Base-by-base conservation (phyloP, 768 basidiomycete genomes). In the Mycena metata region DNA sequence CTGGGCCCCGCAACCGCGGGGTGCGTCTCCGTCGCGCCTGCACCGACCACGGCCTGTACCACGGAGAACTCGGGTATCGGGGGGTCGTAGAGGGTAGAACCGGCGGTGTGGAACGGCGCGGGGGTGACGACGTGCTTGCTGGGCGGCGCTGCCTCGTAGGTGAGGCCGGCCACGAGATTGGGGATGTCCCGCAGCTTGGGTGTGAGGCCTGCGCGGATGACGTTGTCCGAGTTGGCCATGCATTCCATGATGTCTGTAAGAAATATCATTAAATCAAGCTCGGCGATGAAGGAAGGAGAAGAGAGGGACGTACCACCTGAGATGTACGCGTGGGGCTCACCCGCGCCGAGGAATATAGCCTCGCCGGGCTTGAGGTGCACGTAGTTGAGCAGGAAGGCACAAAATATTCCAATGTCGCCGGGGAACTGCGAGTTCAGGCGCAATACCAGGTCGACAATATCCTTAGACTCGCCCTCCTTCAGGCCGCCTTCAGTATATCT, bases 211-310 rank as follows among this genome's bases (percentile, higher is more conserved):
- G 98, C 98, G 36, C 98, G 94, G 71, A 99, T 96, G 79, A 99
- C 98, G 78, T 99, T 99, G 82, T 99, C 98, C 0, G 95, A 96
- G 69, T 96, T 96, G 26, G 97, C 97, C 96, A 99, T 99, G 82
- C 96, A 97, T 77, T 99, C 98, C 76, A 99, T 95, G 79, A 96
- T 96, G 76, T 99, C 97, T 97, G 74, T 6, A 45, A 35, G 13
- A 63, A 46, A 54, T 45, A 45, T 58, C 19, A 17, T 41, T 26
- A 35, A 19, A 45, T 69, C 66, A 33, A 73, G 19, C 13, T 3
- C 15, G 16, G 55, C 59, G 46, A 51, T 67, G 50, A 6, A 50
- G 24, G 6, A 49, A 30, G 45, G 30, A 23, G 57, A 33, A 45
- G 35, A 65, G 57, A 46, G 30, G 33, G 33, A 69, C 89, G 69